Conservation (phyloP, 2,329 filamentous ascomycete genomes). For the Botrytis byssoidea region DNA sequence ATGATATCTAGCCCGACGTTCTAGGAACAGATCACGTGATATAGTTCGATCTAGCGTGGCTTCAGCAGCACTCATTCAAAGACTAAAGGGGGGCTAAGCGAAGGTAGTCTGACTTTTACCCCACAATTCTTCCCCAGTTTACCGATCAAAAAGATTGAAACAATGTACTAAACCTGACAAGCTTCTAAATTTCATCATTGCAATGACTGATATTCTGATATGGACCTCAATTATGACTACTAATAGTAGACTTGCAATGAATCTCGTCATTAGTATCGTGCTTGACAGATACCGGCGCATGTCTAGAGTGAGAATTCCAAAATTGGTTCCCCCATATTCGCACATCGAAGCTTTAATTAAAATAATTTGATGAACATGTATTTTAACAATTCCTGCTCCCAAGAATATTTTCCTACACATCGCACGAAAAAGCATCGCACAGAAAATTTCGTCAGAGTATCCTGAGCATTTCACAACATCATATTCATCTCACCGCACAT, state of each 20-base stretch:
- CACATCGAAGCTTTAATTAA: neutral
- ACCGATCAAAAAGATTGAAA: neutral
- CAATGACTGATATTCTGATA: neutral
- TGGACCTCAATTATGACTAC: neutral
- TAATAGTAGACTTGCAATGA: neutral
- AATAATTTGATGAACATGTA: neutral
- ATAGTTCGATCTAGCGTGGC: neutral
- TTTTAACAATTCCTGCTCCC: neutral
- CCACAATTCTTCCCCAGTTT: neutral
- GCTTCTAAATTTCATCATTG: neutral
- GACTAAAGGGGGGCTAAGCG: neutral
- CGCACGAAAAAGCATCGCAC: neutral
- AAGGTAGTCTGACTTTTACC: neutral
- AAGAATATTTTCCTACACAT: neutral
- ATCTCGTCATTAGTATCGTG: neutral
- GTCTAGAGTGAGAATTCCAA: neutral
- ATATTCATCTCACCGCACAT: neutral
- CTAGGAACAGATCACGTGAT: neutral
- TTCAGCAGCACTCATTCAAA: no score
- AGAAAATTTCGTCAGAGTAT: neutral
- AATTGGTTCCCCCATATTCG: neutral
- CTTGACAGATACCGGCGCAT: neutral
- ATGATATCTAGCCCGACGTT: rapidly evolving
- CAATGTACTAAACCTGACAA: neutral
- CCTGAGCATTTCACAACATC: neutral